These are phyloP conservation scores for Paramecium biaurelia DNA, from an alignment of 73 alveolate genomes.

Conservation along the genomic window DNA sequence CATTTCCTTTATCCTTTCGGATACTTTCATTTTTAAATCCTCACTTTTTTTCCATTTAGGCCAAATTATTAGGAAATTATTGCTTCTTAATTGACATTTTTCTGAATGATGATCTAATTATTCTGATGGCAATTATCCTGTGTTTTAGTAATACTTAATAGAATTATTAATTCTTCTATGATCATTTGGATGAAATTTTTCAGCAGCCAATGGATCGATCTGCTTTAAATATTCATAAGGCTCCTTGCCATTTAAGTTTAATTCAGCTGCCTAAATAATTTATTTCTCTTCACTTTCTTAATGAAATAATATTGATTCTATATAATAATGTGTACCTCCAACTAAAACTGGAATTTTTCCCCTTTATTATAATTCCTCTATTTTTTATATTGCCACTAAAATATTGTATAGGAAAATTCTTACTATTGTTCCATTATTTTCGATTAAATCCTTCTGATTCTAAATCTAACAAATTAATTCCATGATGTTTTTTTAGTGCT, in stretches of 20 bases:
- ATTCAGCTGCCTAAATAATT: not conserved
- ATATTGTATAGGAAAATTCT: not conserved
- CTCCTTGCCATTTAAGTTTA: constrained; percentile 11
- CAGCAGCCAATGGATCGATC: constrained; percentile 69
- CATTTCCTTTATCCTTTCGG: constrained; percentile 76
- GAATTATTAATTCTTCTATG: constrained; percentile 75
- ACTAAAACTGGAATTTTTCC: constrained; percentile 67
- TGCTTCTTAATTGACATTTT: constrained; percentile 61
- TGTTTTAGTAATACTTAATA: constrained; percentile 7
- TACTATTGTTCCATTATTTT: constrained; percentile 48
- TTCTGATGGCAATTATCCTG: constrained; percentile 61
- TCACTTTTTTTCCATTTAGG: constrained; percentile 68
- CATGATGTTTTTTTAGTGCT: constrained; percentile 63
- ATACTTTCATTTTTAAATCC: constrained; percentile 62
- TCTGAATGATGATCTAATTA: constrained; percentile 47
- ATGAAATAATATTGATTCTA: constrained; percentile 75
- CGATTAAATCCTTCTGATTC: constrained; percentile 67
- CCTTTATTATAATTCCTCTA: constrained; percentile 49
- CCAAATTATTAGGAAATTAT: constrained; percentile 70
- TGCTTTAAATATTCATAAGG: constrained; percentile 56
- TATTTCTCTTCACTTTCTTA: constrained; percentile 1
- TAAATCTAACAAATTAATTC: constrained; percentile 69
- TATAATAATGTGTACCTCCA: constrained; percentile 88
- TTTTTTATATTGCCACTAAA: constrained; percentile 45
- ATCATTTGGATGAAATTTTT: constrained; percentile 71